Percentiles rank a stretch among this genome's conserved stretches.
phyloP scores from a whole-genome alignment of 805 yeast genomes.

The Jamesozyma spencerorum region DNA sequence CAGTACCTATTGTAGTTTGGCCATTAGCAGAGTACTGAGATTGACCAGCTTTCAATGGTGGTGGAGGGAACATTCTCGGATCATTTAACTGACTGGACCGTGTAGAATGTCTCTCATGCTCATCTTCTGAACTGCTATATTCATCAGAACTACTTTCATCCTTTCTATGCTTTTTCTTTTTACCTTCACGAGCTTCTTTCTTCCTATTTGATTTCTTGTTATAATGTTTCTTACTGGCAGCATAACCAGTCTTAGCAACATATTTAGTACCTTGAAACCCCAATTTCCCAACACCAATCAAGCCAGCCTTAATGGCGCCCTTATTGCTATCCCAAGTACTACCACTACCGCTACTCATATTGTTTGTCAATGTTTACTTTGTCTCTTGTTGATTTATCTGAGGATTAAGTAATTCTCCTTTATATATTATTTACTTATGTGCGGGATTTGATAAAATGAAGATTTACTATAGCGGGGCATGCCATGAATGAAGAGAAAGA shows the following conservation, averaged over 20 bases:
- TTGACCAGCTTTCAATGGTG: conserved; percentile 34
- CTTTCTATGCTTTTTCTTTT: conserved; percentile 6
- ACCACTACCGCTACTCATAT: conserved; percentile 4
- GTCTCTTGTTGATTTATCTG: not conserved
- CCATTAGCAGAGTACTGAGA: conserved; percentile 24
- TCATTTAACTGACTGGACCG: conserved; percentile 8
- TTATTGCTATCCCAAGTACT: conserved; percentile 37
- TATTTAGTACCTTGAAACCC: conserved; percentile 33
- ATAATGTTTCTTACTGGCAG: conserved; percentile 32
- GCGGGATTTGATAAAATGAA: not conserved
- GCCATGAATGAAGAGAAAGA: not conserved
- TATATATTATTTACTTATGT: not conserved
- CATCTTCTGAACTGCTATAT: conserved; percentile 11
- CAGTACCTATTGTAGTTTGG: conserved; percentile 3
- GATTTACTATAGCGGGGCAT: no score
- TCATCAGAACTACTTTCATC: conserved; percentile 9
- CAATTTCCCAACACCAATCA: conserved; percentile 30
- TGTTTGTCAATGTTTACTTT: not conserved
- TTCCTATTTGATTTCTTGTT: conserved; percentile 13
- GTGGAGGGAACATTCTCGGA: conserved; percentile 29
- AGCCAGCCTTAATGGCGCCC: conserved; percentile 31
- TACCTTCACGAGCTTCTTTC: conserved; percentile 6
- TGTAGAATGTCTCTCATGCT: conserved; percentile 1
- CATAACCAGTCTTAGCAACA: conserved; percentile 35
- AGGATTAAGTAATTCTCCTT: no score